Evolutionary conservation across 1,284 basidiomycete species (phyloP).

Genomic region (Marasmius sp.): DNA sequence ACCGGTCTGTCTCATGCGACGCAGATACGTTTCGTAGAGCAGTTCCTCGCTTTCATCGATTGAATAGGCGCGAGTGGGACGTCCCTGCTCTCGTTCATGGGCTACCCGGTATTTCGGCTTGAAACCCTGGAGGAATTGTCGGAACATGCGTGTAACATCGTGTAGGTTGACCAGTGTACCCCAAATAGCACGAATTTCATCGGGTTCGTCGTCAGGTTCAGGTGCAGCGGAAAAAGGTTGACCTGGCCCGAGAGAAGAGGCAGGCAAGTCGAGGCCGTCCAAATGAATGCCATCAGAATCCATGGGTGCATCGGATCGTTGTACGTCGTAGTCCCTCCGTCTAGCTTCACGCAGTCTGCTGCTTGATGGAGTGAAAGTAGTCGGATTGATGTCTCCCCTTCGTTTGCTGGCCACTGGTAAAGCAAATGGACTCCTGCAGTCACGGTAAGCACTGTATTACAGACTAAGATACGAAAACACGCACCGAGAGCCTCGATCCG

Average conservation of each 20-base stretch:
- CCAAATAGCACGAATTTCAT: constrained; percentile 92
- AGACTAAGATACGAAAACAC: constrained; percentile 28
- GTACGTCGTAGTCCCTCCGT: background rate
- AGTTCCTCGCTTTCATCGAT: constrained; percentile 70
- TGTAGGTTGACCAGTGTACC: constrained; percentile 92
- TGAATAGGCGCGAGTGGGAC: constrained; percentile 50
- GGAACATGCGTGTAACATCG: constrained; percentile 90
- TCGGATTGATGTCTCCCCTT: constrained; percentile 79
- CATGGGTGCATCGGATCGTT: constrained; percentile 34
- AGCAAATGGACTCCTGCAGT: constrained; percentile 33
- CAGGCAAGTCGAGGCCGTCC: constrained; percentile 47
- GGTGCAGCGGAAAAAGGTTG: constrained; percentile 65
- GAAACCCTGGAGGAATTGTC: constrained; percentile 88
- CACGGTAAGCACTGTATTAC: background rate
- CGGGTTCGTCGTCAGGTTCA: constrained; percentile 64
- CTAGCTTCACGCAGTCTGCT: constrained; percentile 31
- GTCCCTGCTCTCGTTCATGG: constrained; percentile 68
- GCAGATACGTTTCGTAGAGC: constrained; percentile 82
- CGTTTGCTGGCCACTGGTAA: constrained; percentile 58
- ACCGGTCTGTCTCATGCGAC: constrained; percentile 86
- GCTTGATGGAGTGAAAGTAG: constrained; percentile 61
- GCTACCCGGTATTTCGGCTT: constrained; percentile 89
- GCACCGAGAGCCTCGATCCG: constrained; percentile 61
- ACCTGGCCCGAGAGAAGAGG: constrained; percentile 47
- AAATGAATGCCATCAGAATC: constrained; percentile 55